Evolutionary conservation across 495 filamentous ascomycete species (phyloP).

Genomic region (Penicillium lividum): DNA sequence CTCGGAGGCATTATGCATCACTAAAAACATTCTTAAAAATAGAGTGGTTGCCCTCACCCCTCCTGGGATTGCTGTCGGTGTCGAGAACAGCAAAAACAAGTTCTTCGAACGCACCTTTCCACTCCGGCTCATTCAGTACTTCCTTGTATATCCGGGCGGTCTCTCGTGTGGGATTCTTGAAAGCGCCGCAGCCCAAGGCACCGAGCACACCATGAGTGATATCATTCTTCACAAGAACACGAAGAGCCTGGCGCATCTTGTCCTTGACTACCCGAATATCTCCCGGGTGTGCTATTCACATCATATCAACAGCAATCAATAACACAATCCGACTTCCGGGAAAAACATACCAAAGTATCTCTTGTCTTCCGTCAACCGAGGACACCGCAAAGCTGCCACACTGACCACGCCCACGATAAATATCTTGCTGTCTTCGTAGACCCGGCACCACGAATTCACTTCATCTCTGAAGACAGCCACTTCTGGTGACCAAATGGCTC

Average conservation of each 20-base stretch:
- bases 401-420: conserved; percentile 20
- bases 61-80: conserved; percentile 15
- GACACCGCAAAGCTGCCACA: conserved; percentile 15
- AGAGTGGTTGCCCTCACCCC: conserved; percentile 44
- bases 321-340: too few species aligned
- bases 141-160: conserved; percentile 62
- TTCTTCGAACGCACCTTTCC: conserved; percentile 43
- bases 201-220: conserved; percentile 61
- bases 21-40: conserved; percentile 42
- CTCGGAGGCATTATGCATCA: conserved; percentile 20
- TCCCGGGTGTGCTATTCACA: conserved; percentile 1
- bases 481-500: conserved; percentile 46
- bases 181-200: conserved; percentile 69
- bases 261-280: conserved; percentile 40
- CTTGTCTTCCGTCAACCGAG: conserved; percentile 11
- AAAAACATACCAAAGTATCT: conserved; percentile 8
- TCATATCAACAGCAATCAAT: neutral
- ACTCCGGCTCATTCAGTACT: conserved; percentile 56
- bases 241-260: conserved; percentile 61
- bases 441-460: conserved; percentile 36
- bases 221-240: conserved; percentile 51
- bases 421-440: conserved; percentile 25
- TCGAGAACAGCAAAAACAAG: conserved; percentile 39
- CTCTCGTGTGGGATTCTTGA: conserved; percentile 59
- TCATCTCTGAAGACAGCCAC: conserved; percentile 52